Evolutionary conservation across 441 rosid genomes (phyloP).

Genomic region (Raphanus hybrid): DNA sequence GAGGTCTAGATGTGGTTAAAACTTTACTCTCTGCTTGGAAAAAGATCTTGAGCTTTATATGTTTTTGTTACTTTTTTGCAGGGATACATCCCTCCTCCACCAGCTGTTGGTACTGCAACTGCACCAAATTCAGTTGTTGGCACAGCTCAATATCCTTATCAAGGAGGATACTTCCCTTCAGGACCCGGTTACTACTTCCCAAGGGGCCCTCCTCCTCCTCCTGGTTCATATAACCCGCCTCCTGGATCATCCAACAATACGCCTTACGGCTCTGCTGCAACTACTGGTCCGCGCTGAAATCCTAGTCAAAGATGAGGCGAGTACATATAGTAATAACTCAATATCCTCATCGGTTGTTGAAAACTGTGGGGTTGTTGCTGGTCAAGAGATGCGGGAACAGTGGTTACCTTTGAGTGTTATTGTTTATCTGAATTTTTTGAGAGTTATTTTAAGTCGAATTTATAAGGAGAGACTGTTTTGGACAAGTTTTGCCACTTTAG

Average conservation of each 20-base stretch:
- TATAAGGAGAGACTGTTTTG: not conserved
- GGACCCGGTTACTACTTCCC: slow-evolving; percentile 53
- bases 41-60: slow-evolving; percentile 13
- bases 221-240: slow-evolving; percentile 30
- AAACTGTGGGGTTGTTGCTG: not conserved
- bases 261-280: slow-evolving; percentile 68
- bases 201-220: slow-evolving; percentile 45
- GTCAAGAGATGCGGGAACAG: slow-evolving; percentile 4
- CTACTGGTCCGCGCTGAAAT: slow-evolving; percentile 64
- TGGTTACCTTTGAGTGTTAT: slow-evolving; percentile 22
- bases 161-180: slow-evolving; percentile 50
- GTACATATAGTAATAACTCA: slow-evolving; percentile 23
- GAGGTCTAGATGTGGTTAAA: slow-evolving; percentile 1
- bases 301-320: slow-evolving; percentile 58
- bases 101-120: slow-evolving; percentile 43
- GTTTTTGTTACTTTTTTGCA: slow-evolving; percentile 31
- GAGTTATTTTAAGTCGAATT: not conserved
- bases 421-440: slow-evolving; percentile 8
- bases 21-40: slow-evolving; percentile 1
- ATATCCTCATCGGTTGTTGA: not conserved
- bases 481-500: slow-evolving; percentile 18
- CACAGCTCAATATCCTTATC: slow-evolving; percentile 41
- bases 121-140: slow-evolving; percentile 47
- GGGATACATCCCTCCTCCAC: slow-evolving; percentile 54
- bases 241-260: slow-evolving; percentile 46